These are phyloP conservation scores for Candida berthetii DNA, from an alignment of 805 yeast species.

Conservation along the genomic window DNA sequence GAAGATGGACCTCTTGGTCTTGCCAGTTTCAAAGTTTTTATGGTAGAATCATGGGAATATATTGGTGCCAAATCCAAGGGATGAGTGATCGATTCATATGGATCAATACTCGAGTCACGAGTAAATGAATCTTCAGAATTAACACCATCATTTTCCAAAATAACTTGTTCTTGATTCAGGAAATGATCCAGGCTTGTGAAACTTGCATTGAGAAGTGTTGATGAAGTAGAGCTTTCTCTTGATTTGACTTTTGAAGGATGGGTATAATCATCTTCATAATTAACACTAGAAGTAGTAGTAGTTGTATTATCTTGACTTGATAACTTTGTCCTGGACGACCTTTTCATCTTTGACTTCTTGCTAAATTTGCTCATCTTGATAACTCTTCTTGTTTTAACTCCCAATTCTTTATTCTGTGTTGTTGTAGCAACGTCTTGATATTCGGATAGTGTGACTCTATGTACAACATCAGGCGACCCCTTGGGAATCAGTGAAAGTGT, in stretches of 20 bases:
- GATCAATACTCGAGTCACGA: conserved; percentile 9
- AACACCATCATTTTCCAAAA: background rate
- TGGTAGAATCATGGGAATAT: background rate
- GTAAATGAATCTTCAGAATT: conserved; percentile 2
- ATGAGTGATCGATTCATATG: conserved; percentile 15
- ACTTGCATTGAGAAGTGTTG: background rate
- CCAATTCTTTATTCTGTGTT: background rate
- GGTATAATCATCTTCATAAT: too few relatives aligned
- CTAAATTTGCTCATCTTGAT: conserved; percentile 13
- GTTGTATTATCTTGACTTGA: background rate
- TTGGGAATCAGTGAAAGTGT: conserved; percentile 15
- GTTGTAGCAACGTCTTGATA: background rate
- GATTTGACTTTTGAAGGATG: too few relatives aligned
- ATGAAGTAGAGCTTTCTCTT: background rate
- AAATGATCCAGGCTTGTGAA: background rate
- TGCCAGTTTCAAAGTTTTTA: too few relatives aligned
- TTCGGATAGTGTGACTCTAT: conserved; percentile 10
- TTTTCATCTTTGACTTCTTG: background rate
- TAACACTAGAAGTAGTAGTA: too few relatives aligned
- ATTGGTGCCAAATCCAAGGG: conserved; percentile 16
- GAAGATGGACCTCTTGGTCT: conserved; percentile 10
- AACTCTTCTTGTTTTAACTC: conserved; percentile 12
- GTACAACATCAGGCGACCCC: conserved; percentile 11
- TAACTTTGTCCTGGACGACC: background rate
- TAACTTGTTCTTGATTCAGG: background rate